Percentiles rank a stretch among this genome's conserved stretches.
These are phyloP conservation scores for Plasmodium adleri DNA, from an alignment of 169 alveolate species.

Conservation along the genomic window DNA sequence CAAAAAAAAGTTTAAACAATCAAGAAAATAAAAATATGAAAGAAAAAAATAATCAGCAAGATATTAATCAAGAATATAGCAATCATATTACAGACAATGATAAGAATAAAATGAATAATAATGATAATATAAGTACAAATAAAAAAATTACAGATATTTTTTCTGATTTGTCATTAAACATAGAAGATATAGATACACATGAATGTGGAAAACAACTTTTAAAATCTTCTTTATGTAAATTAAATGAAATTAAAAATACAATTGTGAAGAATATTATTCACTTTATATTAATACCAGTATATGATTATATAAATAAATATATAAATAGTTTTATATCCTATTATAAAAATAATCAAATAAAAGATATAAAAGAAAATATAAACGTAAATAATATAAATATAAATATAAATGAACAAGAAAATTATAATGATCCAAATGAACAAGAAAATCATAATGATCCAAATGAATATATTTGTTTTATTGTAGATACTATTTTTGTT, in stretches of 20 bases:
- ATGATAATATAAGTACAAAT: no score
- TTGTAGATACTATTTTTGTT: constrained; percentile 42
- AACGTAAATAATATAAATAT: neutral
- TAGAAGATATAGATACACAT: constrained; percentile 15
- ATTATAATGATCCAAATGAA: constrained; percentile 18
- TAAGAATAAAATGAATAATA: neutral
- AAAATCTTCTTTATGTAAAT: constrained; percentile 41
- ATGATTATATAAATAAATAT: constrained; percentile 31
- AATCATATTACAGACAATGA: neutral
- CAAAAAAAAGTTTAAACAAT: neutral
- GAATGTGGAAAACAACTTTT: constrained; percentile 51
- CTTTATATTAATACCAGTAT: constrained; percentile 50
- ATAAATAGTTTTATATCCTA: neutral
- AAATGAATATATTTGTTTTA: constrained; percentile 49
- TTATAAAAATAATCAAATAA: no score
- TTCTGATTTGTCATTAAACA: neutral
- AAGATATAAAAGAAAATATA: no score
- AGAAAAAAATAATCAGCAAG: neutral
- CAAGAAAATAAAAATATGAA: no score
- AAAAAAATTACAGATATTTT: neutral
- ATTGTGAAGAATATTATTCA: constrained; percentile 46
- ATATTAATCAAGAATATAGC: neutral
- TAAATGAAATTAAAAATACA: constrained; percentile 69
- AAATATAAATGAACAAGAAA: neutral
- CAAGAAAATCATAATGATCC: constrained; percentile 10